Evolutionary conservation across 2,329 filamentous ascomycete genomes (phyloP).

Genomic region (Cytospora leucostoma): DNA sequence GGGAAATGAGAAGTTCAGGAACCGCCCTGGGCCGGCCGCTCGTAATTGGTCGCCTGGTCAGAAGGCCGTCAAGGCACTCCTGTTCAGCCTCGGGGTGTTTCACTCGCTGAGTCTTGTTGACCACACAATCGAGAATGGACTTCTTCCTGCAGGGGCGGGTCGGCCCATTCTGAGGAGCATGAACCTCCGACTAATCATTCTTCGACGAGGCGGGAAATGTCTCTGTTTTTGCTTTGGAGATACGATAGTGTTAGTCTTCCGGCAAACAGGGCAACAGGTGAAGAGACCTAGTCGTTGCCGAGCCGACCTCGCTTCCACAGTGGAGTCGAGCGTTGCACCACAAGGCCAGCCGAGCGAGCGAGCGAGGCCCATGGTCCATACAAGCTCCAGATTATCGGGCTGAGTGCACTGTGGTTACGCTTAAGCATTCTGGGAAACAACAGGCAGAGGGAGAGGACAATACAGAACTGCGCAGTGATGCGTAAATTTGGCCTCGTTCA

Average conservation of each 20-base stretch:
- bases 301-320: constrained; percentile 4
- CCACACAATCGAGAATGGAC: constrained; percentile 2
- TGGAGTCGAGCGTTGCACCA: not conserved
- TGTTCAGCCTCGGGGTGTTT: constrained; percentile 24
- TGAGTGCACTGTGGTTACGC: not conserved
- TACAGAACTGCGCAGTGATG: not conserved
- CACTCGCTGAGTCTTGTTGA: constrained; percentile 18
- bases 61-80: constrained; percentile 14
- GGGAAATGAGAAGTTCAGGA: not conserved
- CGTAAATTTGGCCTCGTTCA: constrained; percentile 14
- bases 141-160: constrained; percentile 1
- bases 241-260: not conserved
- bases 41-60: constrained; percentile 19
- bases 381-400: not conserved
- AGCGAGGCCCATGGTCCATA: not conserved
- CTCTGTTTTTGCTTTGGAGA: not conserved
- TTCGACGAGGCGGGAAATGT: not conserved
- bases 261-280: no score
- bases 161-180: not conserved
- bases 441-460: not conserved
- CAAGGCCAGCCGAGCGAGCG: not conserved
- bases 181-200: not conserved
- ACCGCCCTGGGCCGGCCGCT: not conserved
- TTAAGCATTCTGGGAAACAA: not conserved
- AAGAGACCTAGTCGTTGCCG: not conserved